Conservation (phyloP, 805 yeast species). For the Starmerella bombicola region DNA sequence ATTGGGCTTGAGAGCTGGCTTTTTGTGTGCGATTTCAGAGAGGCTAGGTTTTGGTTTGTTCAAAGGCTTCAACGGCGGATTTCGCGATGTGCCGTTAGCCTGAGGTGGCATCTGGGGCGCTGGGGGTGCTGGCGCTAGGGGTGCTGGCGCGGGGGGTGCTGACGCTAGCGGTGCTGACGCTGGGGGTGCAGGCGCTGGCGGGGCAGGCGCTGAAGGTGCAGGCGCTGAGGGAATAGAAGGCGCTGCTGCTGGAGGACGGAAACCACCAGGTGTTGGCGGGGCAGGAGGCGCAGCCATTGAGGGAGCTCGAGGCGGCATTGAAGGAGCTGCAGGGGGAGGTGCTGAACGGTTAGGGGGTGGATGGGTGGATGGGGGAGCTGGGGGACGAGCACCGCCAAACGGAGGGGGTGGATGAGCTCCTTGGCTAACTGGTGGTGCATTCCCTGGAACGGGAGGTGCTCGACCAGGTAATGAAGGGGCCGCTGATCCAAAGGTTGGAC, state of each 20-base stretch:
- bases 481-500: constrained; percentile 6
- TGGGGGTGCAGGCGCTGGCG: neutral
- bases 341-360: constrained; percentile 1
- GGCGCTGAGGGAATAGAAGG: neutral
- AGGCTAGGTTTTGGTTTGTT: constrained; percentile 16
- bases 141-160: constrained; percentile 1
- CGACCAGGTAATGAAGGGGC: constrained; percentile 5
- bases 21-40: constrained; percentile 15
- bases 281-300: constrained; percentile 3
- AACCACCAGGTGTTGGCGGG: constrained; percentile 18
- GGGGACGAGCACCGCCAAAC: neutral
- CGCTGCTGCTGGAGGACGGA: constrained; percentile 16
- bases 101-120: neutral
- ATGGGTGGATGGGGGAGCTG: neutral
- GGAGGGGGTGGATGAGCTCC: constrained; percentile 2
- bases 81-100: neutral
- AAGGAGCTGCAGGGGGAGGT: constrained; percentile 1
- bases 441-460: neutral
- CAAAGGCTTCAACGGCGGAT: constrained; percentile 15
- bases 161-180: constrained; percentile 1
- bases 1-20: constrained; percentile 10
- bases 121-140: constrained; percentile 1
- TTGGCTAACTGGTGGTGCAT: neutral
- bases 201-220: neutral
- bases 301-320: constrained; percentile 2